Percentiles rank a stretch among this genome's conserved stretches.
These are phyloP conservation scores for Lepidium sativum DNA, from an alignment of 345 rosid species.

Conservation along the genomic window DNA sequence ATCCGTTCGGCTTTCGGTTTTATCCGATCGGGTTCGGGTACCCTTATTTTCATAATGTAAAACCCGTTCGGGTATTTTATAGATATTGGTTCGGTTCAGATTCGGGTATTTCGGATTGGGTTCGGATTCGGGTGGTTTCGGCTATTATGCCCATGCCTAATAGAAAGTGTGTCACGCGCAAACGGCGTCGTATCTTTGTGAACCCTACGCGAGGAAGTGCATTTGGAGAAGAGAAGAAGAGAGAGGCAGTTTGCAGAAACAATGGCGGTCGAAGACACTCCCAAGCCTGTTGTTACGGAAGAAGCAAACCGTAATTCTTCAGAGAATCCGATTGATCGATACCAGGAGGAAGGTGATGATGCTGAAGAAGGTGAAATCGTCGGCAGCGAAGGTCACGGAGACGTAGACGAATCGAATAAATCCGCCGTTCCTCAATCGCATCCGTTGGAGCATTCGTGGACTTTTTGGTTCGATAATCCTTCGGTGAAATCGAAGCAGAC, in stretches of 20 bases:
- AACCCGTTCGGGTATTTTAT: no score
- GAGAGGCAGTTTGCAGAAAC: background rate
- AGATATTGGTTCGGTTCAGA: no score
- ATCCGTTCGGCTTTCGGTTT: no score
- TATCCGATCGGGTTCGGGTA: no score
- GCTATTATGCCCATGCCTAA: no score
- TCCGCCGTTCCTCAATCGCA: conserved; percentile 35
- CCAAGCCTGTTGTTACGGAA: conserved; percentile 13
- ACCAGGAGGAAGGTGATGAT: conserved; percentile 33
- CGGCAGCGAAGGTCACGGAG: conserved; percentile 17
- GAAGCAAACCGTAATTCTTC: conserved; percentile 32
- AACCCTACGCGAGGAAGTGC: conserved; percentile 6
- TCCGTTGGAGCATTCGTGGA: conserved; percentile 76
- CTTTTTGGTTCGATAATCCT: conserved; percentile 83
- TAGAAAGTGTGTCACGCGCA: rapidly evolving
- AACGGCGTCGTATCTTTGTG: background rate
- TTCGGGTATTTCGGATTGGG: no score
- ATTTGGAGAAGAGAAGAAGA: background rate
- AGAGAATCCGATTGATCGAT: conserved; percentile 21
- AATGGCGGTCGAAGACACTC: conserved; percentile 36
- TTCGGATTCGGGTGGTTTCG: no score
- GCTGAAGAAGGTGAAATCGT: conserved; percentile 58
- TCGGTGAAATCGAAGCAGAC: conserved; percentile 45
- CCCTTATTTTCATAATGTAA: no score
- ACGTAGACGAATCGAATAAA: conserved; percentile 26